phyloP scores from a whole-genome alignment of 2,329 filamentous ascomycete genomes.

The Monilinia fructicola region DNA sequence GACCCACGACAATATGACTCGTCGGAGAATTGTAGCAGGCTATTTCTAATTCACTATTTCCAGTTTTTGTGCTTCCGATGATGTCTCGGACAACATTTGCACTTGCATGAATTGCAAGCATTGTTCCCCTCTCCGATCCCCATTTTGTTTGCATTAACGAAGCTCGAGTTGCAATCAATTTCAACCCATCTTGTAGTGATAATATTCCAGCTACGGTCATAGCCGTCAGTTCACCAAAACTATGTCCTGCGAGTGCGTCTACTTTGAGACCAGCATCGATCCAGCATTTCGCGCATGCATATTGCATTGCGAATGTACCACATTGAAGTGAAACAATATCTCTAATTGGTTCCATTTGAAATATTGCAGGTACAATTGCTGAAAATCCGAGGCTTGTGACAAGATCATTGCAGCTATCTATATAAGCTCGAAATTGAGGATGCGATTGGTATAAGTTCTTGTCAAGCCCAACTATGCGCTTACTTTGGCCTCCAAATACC shows the following conservation, averaged over 20 bases:
- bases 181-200: background rate
- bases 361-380: slow-evolving; percentile 29
- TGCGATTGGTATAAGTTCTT: slow-evolving; percentile 15
- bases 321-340: no score
- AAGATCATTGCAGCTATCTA: slow-evolving; percentile 26
- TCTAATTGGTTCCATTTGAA: slow-evolving; percentile 17
- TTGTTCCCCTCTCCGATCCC: background rate
- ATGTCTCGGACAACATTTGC: background rate
- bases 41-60: slow-evolving; percentile 28
- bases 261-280: slow-evolving; percentile 27
- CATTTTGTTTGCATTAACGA: slow-evolving; percentile 35
- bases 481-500: slow-evolving; percentile 38
- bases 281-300: slow-evolving; percentile 29
- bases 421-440: slow-evolving; percentile 23
- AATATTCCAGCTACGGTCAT: slow-evolving; percentile 37
- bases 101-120: slow-evolving; percentile 2
- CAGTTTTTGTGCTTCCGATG: background rate
- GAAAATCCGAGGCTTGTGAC: slow-evolving; percentile 15
- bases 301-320: slow-evolving; percentile 24
- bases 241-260: slow-evolving; percentile 40
- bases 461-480: slow-evolving; percentile 22
- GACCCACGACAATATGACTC: slow-evolving; percentile 40
- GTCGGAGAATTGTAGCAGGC: slow-evolving; percentile 42
- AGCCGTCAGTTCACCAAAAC: slow-evolving; percentile 44
- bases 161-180: slow-evolving; percentile 41